Evolutionary conservation across 208 protist genomes (phyloP), one percentile per base, ranked within the genome.

Genomic region (Crithidia acanthocephali): DNA sequence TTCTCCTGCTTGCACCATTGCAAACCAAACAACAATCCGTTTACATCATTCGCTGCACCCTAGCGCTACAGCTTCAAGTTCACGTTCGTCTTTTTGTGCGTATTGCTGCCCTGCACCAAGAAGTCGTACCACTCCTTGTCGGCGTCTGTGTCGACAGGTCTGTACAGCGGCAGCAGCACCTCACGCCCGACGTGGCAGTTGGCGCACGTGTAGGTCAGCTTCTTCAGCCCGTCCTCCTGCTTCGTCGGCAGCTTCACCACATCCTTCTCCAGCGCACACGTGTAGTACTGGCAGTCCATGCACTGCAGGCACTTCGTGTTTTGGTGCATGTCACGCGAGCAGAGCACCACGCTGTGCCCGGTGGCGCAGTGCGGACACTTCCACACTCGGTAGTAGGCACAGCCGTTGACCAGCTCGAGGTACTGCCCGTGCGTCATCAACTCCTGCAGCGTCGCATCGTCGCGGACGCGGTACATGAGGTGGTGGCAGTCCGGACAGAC

Each of bases 261-360:
- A 57, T 92, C 82, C 75, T 90, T 94, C 37, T 80, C 79, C 30
- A 94, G 67, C 40, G 76, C 69, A 55, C 86, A 90, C 10, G 91
- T 95, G 84, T 95, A 93, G 76, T 93, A 93, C 45, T 95, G 68
- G 61, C 91, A 95, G 68, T 95, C 88, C 73, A 92, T 85, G 64
- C 91, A 95, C 78, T 93, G 75, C 56, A 95, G 72, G 77, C 91
- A 95, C 57, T 74, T 72, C 13, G 72, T 87, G 79, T 80, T 94
- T 61, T 95, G 87, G 62, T 95, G 88, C 64, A 94, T 71, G 60
- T 95, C 88, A 23, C 91, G 84, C n/a, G 85, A 92, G 65, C 72
- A 82, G 16, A 95, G 72, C 42, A 86, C 74, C 16, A 93, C 84
- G 51, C 81, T 79, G 55, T 86, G 68, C 30, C 80, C 83, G 16